phyloP scores from a whole-genome alignment of 2,329 filamentous ascomycete species.

The Cladobotryum mycophilum region DNA sequence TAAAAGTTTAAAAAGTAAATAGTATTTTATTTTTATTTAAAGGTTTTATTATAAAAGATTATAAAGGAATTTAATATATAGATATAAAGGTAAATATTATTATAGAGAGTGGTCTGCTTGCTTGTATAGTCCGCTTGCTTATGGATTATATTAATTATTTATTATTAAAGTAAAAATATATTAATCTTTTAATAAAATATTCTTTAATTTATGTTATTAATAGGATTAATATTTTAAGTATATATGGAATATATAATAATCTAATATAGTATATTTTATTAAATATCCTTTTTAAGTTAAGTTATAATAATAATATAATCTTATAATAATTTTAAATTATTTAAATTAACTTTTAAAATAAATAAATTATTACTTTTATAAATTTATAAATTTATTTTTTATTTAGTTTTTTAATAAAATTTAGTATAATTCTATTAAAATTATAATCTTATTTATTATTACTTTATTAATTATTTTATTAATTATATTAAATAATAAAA shows the following conservation, averaged over 20 bases:
- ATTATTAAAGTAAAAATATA: neutral
- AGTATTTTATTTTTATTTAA: too few relatives aligned
- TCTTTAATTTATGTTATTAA: neutral
- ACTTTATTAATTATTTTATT: neutral
- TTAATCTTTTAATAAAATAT: neutral
- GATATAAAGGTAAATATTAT: too few relatives aligned
- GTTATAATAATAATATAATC: neutral
- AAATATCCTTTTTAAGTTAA: neutral
- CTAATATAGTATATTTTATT: neutral
- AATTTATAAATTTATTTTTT: neutral
- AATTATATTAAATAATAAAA: neutral
- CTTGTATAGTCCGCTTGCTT: too few relatives aligned
- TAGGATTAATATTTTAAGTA: neutral
- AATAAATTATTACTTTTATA: neutral
- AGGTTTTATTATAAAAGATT: too few relatives aligned
- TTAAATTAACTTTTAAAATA: neutral
- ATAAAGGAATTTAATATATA: too few relatives aligned
- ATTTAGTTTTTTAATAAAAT: neutral
- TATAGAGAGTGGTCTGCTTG: too few relatives aligned
- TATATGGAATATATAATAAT: neutral
- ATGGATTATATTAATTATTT: neutral
- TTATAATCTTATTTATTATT: neutral
- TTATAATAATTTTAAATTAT: neutral
- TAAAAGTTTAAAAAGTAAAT: too few relatives aligned
- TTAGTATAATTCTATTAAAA: neutral